Evolutionary conservation across 2,329 filamentous ascomycete species (phyloP), one percentile per base, ranked within the genome.

Genomic region (Colletotrichum sp.): DNA sequence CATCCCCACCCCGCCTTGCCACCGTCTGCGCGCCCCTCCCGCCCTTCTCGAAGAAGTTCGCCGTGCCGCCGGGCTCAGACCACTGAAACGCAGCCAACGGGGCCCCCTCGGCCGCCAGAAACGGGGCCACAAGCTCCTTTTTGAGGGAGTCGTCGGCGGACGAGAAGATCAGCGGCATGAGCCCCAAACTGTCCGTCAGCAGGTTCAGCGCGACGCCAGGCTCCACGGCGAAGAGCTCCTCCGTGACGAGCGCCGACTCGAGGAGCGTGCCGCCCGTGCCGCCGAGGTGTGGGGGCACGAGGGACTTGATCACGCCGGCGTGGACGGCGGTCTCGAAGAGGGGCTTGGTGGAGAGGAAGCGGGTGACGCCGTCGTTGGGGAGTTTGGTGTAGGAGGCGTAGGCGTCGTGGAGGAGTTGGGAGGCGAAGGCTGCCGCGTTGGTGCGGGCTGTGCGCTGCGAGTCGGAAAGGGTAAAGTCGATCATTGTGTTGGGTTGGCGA

Each of bases 161-260:
- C 2, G 82, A 85, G 39, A 91, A 78, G 67, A 88, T 85, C 39
- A 92, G 79, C 2, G 90, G 89, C 2, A 85, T 88, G 36, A 91
- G 79, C 0, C 90, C 90, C 5, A 91, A 80, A 0, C 87, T 89
- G 1, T 88, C 91, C 0, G 84, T 88, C 52, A 90, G 85, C 19
- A 91, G 86, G 0, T 88, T 90, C 22, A 91, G 78, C 0, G 87
- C 84, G 0, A 86, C 84, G 19, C 86, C 86, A 1, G 87, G 86
- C 75, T 92, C 90, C 44, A 88, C 85, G 2, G 87, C 82, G 77
- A 88, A 91, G 74, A 89, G 84, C 76, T 91, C 89, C 77, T 91
- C 89, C 1, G 90, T 85, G 16, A 90, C 77, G 55, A 91, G 85
- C 0, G 88, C 85, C 1, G 87, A 85, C 68, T 91, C 88, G 8